Evolutionary conservation across 2,329 filamentous ascomycete species (phyloP).

Genomic region (Dactylonectria estremocensis): DNA sequence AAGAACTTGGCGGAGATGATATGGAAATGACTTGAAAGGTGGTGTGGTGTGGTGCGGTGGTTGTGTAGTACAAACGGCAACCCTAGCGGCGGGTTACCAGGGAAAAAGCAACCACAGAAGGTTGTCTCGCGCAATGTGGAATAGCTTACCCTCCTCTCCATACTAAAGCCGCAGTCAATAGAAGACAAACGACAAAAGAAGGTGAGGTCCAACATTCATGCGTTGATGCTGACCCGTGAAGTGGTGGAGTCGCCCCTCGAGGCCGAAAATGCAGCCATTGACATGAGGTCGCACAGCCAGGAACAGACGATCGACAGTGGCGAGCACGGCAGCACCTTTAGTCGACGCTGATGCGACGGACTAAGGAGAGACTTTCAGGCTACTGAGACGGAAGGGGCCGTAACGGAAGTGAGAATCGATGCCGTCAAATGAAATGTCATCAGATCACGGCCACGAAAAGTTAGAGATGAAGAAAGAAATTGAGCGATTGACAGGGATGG

Average conservation of each 20-base stretch:
- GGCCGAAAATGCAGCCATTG: not conserved
- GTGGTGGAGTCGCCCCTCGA: not conserved
- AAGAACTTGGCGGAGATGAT: constrained; percentile 7
- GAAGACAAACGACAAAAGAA: constrained; percentile 13
- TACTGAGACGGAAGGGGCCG: not conserved
- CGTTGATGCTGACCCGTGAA: not conserved
- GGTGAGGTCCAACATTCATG: constrained; percentile 4
- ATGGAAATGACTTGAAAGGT: constrained; percentile 16
- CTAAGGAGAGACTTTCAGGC: not conserved
- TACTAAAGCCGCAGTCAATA: not conserved
- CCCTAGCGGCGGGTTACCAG: constrained; percentile 35
- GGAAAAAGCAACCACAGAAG: constrained; percentile 45
- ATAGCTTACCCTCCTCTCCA: not conserved
- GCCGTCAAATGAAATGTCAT: constrained; percentile 24
- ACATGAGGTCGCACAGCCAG: not conserved
- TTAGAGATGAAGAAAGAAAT: constrained; percentile 20
- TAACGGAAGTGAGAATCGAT: constrained; percentile 9
- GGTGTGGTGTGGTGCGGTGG: constrained; percentile 37
- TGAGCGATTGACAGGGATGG: constrained; percentile 21
- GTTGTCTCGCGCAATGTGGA: constrained; percentile 43
- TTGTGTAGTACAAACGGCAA: constrained; percentile 27
- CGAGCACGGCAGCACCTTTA: not conserved
- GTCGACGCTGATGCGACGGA: not conserved
- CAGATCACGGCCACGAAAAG: constrained; percentile 20
- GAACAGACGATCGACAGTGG: not conserved